Base-by-base conservation (phyloP, 177 flowering plant genomes). In the Tripterygium wilfordii region DNA sequence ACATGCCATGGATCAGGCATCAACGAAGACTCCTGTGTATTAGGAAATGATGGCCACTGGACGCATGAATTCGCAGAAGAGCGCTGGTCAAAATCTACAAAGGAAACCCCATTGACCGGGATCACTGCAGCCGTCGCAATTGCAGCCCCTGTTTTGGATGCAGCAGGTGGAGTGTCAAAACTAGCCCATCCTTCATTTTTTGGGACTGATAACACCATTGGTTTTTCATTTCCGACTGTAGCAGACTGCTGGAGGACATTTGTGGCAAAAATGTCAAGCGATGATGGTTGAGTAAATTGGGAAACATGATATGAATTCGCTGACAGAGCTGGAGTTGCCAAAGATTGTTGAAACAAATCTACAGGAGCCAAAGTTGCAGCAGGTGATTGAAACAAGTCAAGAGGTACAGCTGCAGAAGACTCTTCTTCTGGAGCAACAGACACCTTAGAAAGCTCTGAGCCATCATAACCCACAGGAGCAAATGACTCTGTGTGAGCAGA, bases 141-240 rank as follows among this genome's bases (percentile, higher is more conserved):
- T 36, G 53, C 60, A 36, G 31, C 53, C 21, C 51, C 66, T 29
- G 55, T 32, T 27, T 20, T 24, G 45, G 74, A 44, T 29, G 69
- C 30, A 10, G 44, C 35, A 20, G 58, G 67, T 40, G 87, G 74
- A 36, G 63, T 50, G 62, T 91, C 96, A 77, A 92, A 92, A 38
- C 96, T 88, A 4, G 98, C 98, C 98, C 96, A 88, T 56, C 96
- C 98, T 64, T 65, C 88, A 67, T 79, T 72, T 37, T 69, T 63
- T 6, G 72, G 61, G 4, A 45, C 54, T 32, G 75, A 64, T n/a
- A 29, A 45, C 32, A 63, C 65, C 9, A 65, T 26, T 30, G 60
- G 44, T 46, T 63, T 68, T 30, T 56, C 60, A 42, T 57, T 65
- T 31, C 57, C 56, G 41, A 51, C 47, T 45, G 67, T 36, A 54